A percentile compares a stretch with the other conserved stretches of the same genome.
Evolutionary conservation across 345 rosid species (phyloP).

Genomic region (Erodium maritimum): DNA sequence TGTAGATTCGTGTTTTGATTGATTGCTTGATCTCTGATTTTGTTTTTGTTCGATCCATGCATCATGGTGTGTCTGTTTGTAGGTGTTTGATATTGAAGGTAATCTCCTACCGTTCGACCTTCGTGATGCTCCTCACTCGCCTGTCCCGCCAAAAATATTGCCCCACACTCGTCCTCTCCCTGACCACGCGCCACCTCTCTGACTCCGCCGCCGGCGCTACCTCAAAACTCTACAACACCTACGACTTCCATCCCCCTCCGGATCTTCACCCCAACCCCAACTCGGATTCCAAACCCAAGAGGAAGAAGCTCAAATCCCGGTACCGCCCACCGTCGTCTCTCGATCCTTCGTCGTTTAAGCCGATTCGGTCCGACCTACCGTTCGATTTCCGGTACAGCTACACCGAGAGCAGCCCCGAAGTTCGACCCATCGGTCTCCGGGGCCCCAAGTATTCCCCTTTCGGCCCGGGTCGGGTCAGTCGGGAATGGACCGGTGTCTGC

Average conservation of each 20-base stretch:
- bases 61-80: neutral
- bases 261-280: slow-evolving; percentile 26
- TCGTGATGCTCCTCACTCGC: slow-evolving; percentile 24
- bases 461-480: slow-evolving; percentile 66
- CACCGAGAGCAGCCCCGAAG: slow-evolving; percentile 61
- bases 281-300: slow-evolving; percentile 11
- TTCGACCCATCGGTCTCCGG: slow-evolving; percentile 77
- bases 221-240: slow-evolving; percentile 66
- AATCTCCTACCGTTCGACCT: no score
- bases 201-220: no score
- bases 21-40: neutral
- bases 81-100: no score
- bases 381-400: slow-evolving; percentile 86
- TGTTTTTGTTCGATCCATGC: neutral
- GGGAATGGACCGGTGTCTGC: slow-evolving; percentile 84
- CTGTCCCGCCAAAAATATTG: slow-evolving; percentile 49
- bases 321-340: slow-evolving; percentile 89
- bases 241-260: slow-evolving; percentile 60
- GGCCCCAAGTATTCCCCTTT: slow-evolving; percentile 95
- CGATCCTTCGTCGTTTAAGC: slow-evolving; percentile 33
- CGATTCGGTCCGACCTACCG: slow-evolving; percentile 44
- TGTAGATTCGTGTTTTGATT: neutral
- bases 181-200: slow-evolving; percentile 29
- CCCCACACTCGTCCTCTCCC: slow-evolving; percentile 7
- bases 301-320: slow-evolving; percentile 38